Evolutionary conservation across 257 asterid genomes (phyloP), one percentile per base, ranked within the genome.

Genomic region (Eustoma russellianum): DNA sequence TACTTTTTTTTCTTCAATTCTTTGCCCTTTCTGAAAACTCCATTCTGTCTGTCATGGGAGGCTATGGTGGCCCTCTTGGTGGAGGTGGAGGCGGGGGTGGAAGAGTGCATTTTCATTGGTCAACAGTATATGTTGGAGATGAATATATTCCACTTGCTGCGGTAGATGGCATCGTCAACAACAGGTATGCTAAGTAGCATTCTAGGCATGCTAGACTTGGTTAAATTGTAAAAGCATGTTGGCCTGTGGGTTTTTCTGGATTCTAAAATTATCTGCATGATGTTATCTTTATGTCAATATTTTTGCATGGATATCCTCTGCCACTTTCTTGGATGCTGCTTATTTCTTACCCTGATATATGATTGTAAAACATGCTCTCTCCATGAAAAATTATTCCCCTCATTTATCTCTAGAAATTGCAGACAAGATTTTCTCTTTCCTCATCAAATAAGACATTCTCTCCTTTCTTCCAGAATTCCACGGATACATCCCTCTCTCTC

Each of bases 61-160:
- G 97, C 61, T 75, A 52, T 66, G 97, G 97, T 54, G 94, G 97
- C 48, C 73, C 79, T 52, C 76, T 77, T 50, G 97, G 97, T 3
- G 97, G 97, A 8, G 97, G 97, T 12, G 97, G 97, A 2, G 97
- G 97, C 35, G 97, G 94, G 3, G 97, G 97, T 66, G 97, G 97
- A 63, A 81, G 97, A 85, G 75, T 88, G 65, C 97, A 88, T 79
- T 83, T 88, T 73, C 97, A 88, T 67, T 88, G 97, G 97, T 77
- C 94, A 56, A 75, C 75, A 64, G 79, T 88, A 64, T 73, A 74
- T 52, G 69, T 56, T 53, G 95, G 92, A 41, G 81, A 77, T 64
- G 93, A 88, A 63, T 88, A 88, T 75, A 66, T 75, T 34, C 93
- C 97, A 28, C 86, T 83, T 68, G 95, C 97, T 41, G 77, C 74